These are phyloP conservation scores for Colletotrichum sp. DNA, from an alignment of 2,329 filamentous ascomycete species.

Conservation along the genomic window DNA sequence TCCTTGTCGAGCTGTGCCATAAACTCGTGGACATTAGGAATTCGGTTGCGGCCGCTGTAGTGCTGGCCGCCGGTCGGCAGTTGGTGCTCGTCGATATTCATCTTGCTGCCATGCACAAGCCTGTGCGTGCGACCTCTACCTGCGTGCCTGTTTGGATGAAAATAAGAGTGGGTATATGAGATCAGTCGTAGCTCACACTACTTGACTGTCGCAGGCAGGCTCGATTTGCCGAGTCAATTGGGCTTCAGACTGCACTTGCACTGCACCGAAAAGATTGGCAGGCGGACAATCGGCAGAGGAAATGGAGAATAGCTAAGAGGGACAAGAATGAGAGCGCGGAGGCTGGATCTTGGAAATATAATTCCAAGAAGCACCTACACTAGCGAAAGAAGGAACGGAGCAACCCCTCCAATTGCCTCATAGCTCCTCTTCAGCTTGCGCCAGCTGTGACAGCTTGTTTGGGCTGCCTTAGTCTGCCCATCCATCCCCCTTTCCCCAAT, in stretches of 20 bases:
- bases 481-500: neutral
- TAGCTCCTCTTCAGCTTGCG: conserved; percentile 8
- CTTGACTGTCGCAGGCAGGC: neutral
- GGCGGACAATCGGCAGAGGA: neutral
- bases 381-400: neutral
- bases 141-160: neutral
- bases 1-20: conserved; percentile 78
- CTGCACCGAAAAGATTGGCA: conserved; percentile 5
- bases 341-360: conserved; percentile 1
- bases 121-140: neutral
- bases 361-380: neutral
- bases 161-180: neutral
- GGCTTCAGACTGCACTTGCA: neutral
- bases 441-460: neutral
- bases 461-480: neutral
- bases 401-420: conserved; percentile 21
- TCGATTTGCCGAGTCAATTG: neutral
- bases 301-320: neutral
- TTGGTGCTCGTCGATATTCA: conserved; percentile 44
- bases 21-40: conserved; percentile 88
- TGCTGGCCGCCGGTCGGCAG: conserved; percentile 62
- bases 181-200: neutral
- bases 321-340: neutral
- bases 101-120: conserved; percentile 24
- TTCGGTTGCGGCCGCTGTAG: conserved; percentile 82